These are phyloP conservation scores for Capsella rubella DNA, from an alignment of 441 rosid genomes.

Conservation along the genomic window DNA sequence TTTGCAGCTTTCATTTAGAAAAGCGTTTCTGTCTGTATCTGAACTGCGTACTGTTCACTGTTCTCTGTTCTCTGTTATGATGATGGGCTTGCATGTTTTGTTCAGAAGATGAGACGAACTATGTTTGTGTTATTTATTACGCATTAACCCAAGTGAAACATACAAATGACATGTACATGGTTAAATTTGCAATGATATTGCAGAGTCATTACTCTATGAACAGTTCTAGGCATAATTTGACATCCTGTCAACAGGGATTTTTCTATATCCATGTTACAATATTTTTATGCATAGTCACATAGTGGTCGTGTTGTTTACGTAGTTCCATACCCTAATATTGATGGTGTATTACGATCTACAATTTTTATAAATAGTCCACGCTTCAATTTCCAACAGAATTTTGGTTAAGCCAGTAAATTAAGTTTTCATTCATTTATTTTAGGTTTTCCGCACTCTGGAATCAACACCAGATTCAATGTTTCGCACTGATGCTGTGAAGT, in stretches of 20 bases:
- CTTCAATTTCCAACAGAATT: constrained; percentile 12
- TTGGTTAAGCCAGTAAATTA: constrained; percentile 21
- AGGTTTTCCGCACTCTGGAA: constrained; percentile 88
- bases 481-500: constrained; percentile 91
- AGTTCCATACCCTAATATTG: constrained; percentile 3
- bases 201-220: constrained; percentile 7
- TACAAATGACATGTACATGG: constrained; percentile 7
- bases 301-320: constrained; percentile 11
- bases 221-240: constrained; percentile 24
- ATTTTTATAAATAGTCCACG: constrained; percentile 12
- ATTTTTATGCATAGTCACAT: constrained; percentile 13
- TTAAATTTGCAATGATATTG: constrained; percentile 19
- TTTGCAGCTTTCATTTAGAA: constrained; percentile 18
- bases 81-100: constrained; percentile 27
- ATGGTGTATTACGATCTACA: constrained; percentile 27
- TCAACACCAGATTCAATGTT: constrained; percentile 91
- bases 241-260: constrained; percentile 15
- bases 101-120: constrained; percentile 8
- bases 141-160: constrained; percentile 12
- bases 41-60: constrained; percentile 25
- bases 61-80: constrained; percentile 14
- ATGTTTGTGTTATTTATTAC: constrained; percentile 18
- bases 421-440: constrained; percentile 37
- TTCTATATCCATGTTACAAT: constrained; percentile 3
- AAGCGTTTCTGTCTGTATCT: constrained; percentile 22